Percentiles rank a stretch among this genome's conserved stretches.
Evolutionary conservation across 2,329 filamentous ascomycete genomes (phyloP).

Genomic region (Monilinia fructicola): DNA sequence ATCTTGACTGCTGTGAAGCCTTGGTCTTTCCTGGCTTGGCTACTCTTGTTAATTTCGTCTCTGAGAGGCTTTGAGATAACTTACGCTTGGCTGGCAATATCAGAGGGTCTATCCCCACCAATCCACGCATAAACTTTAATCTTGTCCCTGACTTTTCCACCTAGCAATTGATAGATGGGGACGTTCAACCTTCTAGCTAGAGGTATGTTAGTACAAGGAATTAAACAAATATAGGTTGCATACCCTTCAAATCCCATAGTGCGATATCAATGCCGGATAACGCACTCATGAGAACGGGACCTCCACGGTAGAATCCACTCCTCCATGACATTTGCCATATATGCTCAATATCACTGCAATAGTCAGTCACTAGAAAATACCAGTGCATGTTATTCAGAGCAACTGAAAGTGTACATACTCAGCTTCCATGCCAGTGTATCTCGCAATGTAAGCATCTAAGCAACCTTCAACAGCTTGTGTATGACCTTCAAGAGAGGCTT

Average conservation of each 20-base stretch:
- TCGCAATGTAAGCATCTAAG: conserved; percentile 62
- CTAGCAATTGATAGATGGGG: conserved; percentile 71
- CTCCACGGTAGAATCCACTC: conserved; percentile 72
- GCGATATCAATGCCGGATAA: conserved; percentile 77
- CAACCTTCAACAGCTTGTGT: conserved; percentile 73
- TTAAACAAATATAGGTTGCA: neutral
- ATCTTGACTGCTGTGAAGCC: conserved; percentile 71
- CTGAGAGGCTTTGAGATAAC: conserved; percentile 31
- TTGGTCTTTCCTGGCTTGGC: conserved; percentile 56
- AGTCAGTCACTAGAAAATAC: conserved; percentile 6
- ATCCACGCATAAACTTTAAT: conserved; percentile 78
- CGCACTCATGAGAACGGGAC: conserved; percentile 78
- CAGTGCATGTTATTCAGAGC: neutral
- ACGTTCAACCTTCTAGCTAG: conserved; percentile 58
- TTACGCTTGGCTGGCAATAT: conserved; percentile 63
- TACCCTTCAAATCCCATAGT: conserved; percentile 72
- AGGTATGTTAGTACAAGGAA: neutral
- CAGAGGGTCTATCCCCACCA: conserved; percentile 68
- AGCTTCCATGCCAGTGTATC: conserved; percentile 66
- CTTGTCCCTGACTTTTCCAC: conserved; percentile 70
- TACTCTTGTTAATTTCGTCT: conserved; percentile 36
- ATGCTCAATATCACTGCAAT: conserved; percentile 68
- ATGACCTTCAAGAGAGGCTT: conserved; percentile 72
- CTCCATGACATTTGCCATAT: conserved; percentile 77
- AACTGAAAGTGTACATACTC: conserved; percentile 50